Percentiles rank a stretch among this genome's conserved stretches.
Evolutionary conservation across 768 basidiomycete genomes (phyloP).

Genomic region (Pleurotus sapidus): DNA sequence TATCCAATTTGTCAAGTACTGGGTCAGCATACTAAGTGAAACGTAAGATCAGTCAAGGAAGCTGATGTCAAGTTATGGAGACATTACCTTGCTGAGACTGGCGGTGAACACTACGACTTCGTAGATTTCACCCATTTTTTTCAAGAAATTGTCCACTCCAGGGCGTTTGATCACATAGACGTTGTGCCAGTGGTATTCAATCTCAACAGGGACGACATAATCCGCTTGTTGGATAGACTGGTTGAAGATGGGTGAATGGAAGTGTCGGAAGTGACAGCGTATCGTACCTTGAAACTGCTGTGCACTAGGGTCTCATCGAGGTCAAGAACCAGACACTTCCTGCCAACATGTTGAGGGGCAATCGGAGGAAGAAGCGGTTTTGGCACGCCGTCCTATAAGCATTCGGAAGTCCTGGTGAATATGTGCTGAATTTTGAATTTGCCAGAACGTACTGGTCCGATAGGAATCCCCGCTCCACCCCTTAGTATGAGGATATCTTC

Average conservation of each 20-base stretch:
- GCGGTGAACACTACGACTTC: slow-evolving; percentile 99
- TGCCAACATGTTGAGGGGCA: slow-evolving; percentile 72
- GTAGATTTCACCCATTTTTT: slow-evolving; percentile 98
- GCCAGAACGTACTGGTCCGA: slow-evolving; percentile 59
- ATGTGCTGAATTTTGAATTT: too few relatives aligned
- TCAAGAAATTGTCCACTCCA: slow-evolving; percentile 95
- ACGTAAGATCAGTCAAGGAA: background rate
- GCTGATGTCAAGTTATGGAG: background rate
- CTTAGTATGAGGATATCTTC: slow-evolving; percentile 72
- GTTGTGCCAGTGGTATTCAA: slow-evolving; percentile 97
- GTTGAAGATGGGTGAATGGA: slow-evolving; percentile 3
- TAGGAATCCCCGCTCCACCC: slow-evolving; percentile 80
- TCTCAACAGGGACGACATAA: slow-evolving; percentile 98
- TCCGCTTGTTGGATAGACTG: slow-evolving; percentile 94
- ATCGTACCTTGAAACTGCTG: slow-evolving; percentile 91
- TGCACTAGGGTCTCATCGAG: slow-evolving; percentile 97
- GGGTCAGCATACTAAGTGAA: slow-evolving; percentile 91
- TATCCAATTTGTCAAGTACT: slow-evolving; percentile 94
- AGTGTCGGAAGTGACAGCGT: background rate
- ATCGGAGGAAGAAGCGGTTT: slow-evolving; percentile 88
- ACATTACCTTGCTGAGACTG: slow-evolving; percentile 87
- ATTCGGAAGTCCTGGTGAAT: too few relatives aligned
- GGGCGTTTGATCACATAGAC: slow-evolving; percentile 99
- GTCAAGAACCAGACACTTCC: slow-evolving; percentile 96
- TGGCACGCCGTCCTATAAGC: slow-evolving; percentile 74